Conservation (phyloP, 371 early-diverging fungal genomes). For the Zychaea mexicana region DNA sequence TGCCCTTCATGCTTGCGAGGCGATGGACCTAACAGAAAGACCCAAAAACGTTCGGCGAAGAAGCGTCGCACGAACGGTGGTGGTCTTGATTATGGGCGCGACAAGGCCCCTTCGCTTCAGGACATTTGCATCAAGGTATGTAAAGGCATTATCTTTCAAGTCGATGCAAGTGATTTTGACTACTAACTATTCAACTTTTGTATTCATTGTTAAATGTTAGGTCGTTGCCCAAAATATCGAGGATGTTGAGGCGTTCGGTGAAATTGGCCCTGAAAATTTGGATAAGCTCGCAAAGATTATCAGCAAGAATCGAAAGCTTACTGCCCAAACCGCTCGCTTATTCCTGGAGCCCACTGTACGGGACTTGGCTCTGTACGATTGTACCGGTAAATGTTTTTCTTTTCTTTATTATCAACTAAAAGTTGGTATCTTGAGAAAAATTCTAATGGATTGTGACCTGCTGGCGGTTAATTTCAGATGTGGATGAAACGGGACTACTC, state of each 20-base stretch:
- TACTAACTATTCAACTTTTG: background rate
- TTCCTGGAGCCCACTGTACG: conserved; percentile 70
- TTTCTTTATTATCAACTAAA: background rate
- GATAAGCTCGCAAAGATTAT: conserved; percentile 81
- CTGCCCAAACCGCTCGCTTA: conserved; percentile 62
- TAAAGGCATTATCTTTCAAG: background rate
- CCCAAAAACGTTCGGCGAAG: conserved; percentile 15
- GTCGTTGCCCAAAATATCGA: conserved; percentile 74
- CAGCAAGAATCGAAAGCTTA: conserved; percentile 72
- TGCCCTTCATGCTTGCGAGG: conserved; percentile 58
- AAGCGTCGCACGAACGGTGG: conserved; percentile 21
- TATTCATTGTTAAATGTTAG: conserved; percentile 19
- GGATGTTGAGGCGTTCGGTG: conserved; percentile 81
- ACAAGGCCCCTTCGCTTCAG: conserved; percentile 49
- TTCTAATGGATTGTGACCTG: too few relatives aligned
- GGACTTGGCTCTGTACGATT: conserved; percentile 75
- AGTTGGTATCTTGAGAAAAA: too few relatives aligned
- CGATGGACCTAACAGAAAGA: conserved; percentile 19
- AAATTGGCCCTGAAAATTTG: conserved; percentile 69
- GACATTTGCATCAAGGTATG: conserved; percentile 70
- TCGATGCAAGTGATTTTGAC: background rate
- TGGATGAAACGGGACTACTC: conserved; percentile 56
- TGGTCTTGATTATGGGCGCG: conserved; percentile 24
- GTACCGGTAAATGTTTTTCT: conserved; percentile 57
- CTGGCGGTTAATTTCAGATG: conserved; percentile 26